Percentiles rank a stretch among this genome's conserved stretches.
Conservation (phyloP, 2,329 filamentous ascomycete species). For the Fusarium sp. region DNA sequence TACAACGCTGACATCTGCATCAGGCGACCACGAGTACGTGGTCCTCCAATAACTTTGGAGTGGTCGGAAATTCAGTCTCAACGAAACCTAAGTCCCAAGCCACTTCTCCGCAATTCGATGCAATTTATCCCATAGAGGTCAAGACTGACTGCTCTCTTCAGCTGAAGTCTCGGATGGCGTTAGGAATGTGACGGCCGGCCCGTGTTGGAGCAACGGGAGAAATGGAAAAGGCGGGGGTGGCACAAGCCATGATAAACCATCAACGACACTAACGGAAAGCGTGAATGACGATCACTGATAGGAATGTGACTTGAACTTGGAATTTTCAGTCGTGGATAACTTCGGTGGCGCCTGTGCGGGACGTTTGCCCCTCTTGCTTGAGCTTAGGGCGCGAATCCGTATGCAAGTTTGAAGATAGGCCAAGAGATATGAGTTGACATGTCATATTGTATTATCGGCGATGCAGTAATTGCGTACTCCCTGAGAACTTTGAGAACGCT, state of each 20-base stretch:
- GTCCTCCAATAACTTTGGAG: neutral
- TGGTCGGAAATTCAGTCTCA: neutral
- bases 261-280: neutral
- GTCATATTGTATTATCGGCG: accelerated
- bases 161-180: neutral
- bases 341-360: neutral
- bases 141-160: neutral
- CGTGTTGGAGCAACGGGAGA: neutral
- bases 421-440: accelerated
- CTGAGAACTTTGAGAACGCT: accelerated
- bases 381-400: too few species aligned
- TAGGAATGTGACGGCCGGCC: neutral
- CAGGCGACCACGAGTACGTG: neutral
- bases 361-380: neutral
- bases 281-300: neutral
- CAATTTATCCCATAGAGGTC: neutral
- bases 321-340: neutral
- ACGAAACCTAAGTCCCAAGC: neutral
- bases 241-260: neutral
- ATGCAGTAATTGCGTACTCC: accelerated
- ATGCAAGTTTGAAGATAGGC: too few species aligned
- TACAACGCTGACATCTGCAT: neutral
- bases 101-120: neutral
- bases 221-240: neutral
- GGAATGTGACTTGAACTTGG: neutral